Percentiles rank a stretch among this genome's conserved stretches.
These are phyloP conservation scores for Ceratocystis variospora DNA, from an alignment of 2,329 filamentous ascomycete species.

Conservation along the genomic window DNA sequence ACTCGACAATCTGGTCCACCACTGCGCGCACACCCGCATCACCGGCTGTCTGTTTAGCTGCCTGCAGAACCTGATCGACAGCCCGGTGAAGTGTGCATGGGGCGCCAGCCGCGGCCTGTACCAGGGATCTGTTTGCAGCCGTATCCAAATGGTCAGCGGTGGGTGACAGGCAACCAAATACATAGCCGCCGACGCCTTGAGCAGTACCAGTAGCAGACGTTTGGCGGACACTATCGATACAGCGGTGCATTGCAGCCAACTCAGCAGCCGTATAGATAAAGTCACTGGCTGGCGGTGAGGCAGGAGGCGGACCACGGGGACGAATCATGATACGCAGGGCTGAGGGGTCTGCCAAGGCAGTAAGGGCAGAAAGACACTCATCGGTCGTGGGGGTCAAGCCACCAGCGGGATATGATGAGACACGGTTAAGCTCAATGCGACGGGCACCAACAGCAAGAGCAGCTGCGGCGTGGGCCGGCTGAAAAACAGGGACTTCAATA, in stretches of 20 bases:
- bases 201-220: no score
- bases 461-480: conserved; percentile 28
- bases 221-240: conserved; percentile 9
- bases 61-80: conserved; percentile 35
- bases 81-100: conserved; percentile 43
- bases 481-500: conserved; percentile 44
- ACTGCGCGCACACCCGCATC: conserved; percentile 21
- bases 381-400: conserved; percentile 37
- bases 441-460: conserved; percentile 33
- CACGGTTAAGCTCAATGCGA: conserved; percentile 41
- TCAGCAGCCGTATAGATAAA: conserved; percentile 23
- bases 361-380: conserved; percentile 26
- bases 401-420: conserved; percentile 36
- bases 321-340: conserved; percentile 42
- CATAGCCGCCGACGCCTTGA: background rate
- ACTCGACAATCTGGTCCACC: conserved; percentile 28
- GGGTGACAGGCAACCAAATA: conserved; percentile 12
- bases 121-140: conserved; percentile 29
- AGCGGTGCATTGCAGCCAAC: conserved; percentile 31
- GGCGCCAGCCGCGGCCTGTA: conserved; percentile 31
- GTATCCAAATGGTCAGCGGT: conserved; percentile 24
- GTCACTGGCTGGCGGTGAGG: conserved; percentile 2
- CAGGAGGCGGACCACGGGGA: conserved; percentile 29
- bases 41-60: conserved; percentile 16
- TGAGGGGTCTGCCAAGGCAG: background rate